Evolutionary conservation across 2,329 filamentous ascomycete species (phyloP), one percentile per base, ranked within the genome.

Genomic region (Fusarium tupiense): DNA sequence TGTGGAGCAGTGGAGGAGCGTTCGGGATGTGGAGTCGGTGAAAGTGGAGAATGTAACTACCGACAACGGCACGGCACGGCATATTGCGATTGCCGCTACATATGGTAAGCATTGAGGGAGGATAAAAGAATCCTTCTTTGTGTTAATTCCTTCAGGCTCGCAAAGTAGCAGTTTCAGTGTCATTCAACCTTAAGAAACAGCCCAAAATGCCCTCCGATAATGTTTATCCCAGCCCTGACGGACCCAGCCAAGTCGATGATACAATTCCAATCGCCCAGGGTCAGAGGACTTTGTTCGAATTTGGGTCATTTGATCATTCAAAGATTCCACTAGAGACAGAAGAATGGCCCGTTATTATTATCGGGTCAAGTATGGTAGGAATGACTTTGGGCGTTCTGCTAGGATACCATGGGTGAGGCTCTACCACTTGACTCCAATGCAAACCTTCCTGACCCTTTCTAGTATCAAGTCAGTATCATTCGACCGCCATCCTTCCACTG

Each of bases 361-460:
- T 50, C 14, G 47, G 47, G 20, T 50, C 47, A 17, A 50, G 47
- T n/a, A 50, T 50, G 47, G 47, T 50, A 12, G 47, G 47, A 50
- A 50, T 50, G 47, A 50, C 29, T 50, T 13, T 50, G 29, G 47
- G 29, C 3, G 47, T 50, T 4, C 47, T 50, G 6, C 20, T 50
- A 17, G 47, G 29, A 6, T 50, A 50, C 4, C 47, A 50, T 33
- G 20, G 47, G 47, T 33, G 2, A 33, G 29, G 6, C 26, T 16
- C 47, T 9, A 3, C 1, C 20, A 6, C 20, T 33, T 29, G 20
- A 47, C 8, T 20, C 24, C 16, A 5, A n/a, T n/a, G 10, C 5
- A 29, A 6, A 13, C 3, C 7, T 13, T 4, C 0, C 4, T 50
- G 16, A 50, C 7, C 1, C 0, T 33, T 3, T 19, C 3, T 1